Base-by-base conservation (phyloP, 2,329 filamentous ascomycete species). In the Hymenoscyphus occultus region DNA sequence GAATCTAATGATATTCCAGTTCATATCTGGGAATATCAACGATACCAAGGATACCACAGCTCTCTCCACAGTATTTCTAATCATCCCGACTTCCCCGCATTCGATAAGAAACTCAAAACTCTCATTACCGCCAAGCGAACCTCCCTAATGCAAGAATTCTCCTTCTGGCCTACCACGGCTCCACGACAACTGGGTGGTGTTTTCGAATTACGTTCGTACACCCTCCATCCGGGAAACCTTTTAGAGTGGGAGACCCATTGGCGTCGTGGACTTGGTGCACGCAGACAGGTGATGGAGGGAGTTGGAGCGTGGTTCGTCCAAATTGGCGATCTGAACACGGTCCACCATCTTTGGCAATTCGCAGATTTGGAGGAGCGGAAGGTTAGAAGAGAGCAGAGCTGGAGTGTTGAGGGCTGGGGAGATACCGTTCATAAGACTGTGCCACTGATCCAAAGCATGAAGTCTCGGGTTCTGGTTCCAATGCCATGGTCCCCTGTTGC, bases 221-320 rank as follows among this genome's bases (percentile, higher is more conserved):
- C 93, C 5, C 85, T 99, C 28, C 92, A 97, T 76, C 95, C 95
- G 0, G 95, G 95, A 54, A 97, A 97, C 77, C 83, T 99, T 56
- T 85, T 99, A 7, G 95, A 99, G 80, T 99, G 95, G 95, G 95
- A 99, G 83, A 96, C 92, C 51, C 95, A 99, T 80, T 99, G 95
- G 95, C 86, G 96, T 67, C 88, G 92, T 69, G 95, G 95, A 32
- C 84, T 99, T 63, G 91, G 91, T 78, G 95, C 95, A 1, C 87
- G 95, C 61, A 87, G 93, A 60, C 93, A 98, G 79, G 94, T 98
- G 63, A 99, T 99, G 95, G 95, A 99, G 79, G 95, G 95, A 14
- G 93, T 97, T 0, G 93, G 94, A 39, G 95, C 95, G 6, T 99
- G 95, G 95, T 99, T 99, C 74, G 94, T 97, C 51, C 95, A 99